phyloP scores from a whole-genome alignment of 805 yeast species.

The Zygosaccharomyces kombuchaensis region DNA sequence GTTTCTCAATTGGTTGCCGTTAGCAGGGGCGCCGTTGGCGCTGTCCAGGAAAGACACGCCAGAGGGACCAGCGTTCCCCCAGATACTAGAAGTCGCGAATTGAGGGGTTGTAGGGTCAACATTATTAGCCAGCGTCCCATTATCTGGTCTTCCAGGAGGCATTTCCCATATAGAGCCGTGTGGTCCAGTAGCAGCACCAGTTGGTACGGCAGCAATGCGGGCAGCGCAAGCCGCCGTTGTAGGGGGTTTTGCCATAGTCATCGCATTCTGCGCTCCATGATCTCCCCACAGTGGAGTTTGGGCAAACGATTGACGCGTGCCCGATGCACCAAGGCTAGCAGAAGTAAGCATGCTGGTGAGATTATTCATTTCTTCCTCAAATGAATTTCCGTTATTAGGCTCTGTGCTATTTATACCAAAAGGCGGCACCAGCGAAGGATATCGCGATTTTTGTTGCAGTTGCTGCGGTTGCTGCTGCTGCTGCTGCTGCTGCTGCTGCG shows the following conservation, averaged over 20 bases:
- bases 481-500: background rate
- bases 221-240: background rate
- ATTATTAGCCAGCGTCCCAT: slow-evolving; percentile 3
- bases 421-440: slow-evolving; percentile 7
- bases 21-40: background rate
- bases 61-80: slow-evolving; percentile 9
- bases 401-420: slow-evolving; percentile 11
- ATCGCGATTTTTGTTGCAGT: background rate
- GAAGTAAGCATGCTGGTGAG: slow-evolving; percentile 27
- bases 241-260: slow-evolving; percentile 2
- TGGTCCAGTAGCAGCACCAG: slow-evolving; percentile 2
- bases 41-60: slow-evolving; percentile 9
- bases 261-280: slow-evolving; percentile 8
- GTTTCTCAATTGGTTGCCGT: background rate
- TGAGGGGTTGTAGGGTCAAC: background rate
- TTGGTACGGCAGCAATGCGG: slow-evolving; percentile 4
- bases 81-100: slow-evolving; percentile 10
- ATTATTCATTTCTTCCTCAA: slow-evolving; percentile 27
- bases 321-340: slow-evolving; percentile 18
- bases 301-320: slow-evolving; percentile 7
- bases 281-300: slow-evolving; percentile 20
- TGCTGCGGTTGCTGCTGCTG: background rate
- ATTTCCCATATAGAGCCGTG: slow-evolving; percentile 31
- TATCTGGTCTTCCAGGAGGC: background rate
- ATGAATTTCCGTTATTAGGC: slow-evolving; percentile 16